Evolutionary conservation across 768 basidiomycete genomes (phyloP).

Genomic region (Psilocybe tampanensis): DNA sequence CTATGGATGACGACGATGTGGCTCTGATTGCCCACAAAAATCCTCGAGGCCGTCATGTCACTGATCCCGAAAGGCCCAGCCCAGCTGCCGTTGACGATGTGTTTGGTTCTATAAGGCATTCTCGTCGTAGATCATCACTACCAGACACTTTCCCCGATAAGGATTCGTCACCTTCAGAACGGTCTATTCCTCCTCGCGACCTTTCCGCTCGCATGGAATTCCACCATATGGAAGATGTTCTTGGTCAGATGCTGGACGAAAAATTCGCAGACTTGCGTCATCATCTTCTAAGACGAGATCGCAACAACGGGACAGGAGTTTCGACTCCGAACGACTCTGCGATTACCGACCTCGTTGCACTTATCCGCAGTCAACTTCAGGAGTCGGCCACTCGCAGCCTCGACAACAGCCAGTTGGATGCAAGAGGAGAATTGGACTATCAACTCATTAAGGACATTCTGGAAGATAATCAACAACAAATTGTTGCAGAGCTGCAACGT

Average conservation of each 20-base stretch:
- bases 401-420: constrained; percentile 70
- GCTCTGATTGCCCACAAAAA: constrained; percentile 65
- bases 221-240: constrained; percentile 60
- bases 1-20: constrained; percentile 76
- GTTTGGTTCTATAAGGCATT: constrained; percentile 36
- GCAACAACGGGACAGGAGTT: constrained; percentile 28
- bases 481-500: constrained; percentile 55
- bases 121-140: constrained; percentile 57
- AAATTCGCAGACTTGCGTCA: constrained; percentile 57
- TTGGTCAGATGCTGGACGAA: constrained; percentile 69
- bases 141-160: constrained; percentile 55
- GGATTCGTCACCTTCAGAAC: constrained; percentile 41
- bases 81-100: constrained; percentile 34
- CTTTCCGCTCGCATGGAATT: constrained; percentile 59
- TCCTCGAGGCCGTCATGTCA: constrained; percentile 51
- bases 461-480: constrained; percentile 65
- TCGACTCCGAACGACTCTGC: constrained; percentile 57
- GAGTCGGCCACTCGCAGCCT: constrained; percentile 58
- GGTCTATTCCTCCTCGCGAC: constrained; percentile 44
- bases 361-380: constrained; percentile 70
- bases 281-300: constrained; percentile 34
- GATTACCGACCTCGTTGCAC: constrained; percentile 65
- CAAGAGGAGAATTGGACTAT: constrained; percentile 77
- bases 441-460: constrained; percentile 72
- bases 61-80: constrained; percentile 45